Base-by-base conservation (phyloP, 2,329 filamentous ascomycete genomes). In the Leptographium lundbergii region DNA sequence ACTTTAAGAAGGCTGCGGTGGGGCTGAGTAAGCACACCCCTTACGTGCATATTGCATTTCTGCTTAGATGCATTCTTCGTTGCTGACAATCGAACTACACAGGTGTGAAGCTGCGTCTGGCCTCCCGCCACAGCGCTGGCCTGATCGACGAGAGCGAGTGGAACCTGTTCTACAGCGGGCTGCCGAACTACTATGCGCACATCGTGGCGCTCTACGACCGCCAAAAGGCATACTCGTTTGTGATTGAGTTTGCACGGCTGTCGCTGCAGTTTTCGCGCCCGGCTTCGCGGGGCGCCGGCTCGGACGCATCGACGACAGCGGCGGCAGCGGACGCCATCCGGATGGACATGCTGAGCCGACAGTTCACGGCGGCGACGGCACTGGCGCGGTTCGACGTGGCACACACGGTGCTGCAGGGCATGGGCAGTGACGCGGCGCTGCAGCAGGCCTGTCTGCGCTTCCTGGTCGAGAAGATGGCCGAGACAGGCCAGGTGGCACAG, bases 141-240 rank as follows among this genome's bases (percentile, higher is more conserved):
- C 80, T 96, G 17, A 78, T 97, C 25, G 85, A 88, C 58, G 83
- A 89, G 27, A 83, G 86, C 2, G 89, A 96, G 64, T 86, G 85
- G 77, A 81, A 79, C 39, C 71, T 82, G 6, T 71, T 87, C 27
- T 81, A 91, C 67, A 82, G 82, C 59, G 94, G 92, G 1, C 78
- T 91, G 48, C 81, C 89, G 6, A 85, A 82, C 63, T 99, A 96
- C 73, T 95, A 95, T 70, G 84, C 86, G 50, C 94, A 99, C 69
- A 81, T 97, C 56, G 81, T 91, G 14, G 79, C 83, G 24, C 78
- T 99, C 1, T 97, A 88, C 67, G 91, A 96, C 69, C 82, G 81
- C 65, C 81, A 83, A 51, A 87, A 86, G 65, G 84, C 86, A 0
- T 89, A 88, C 70, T 87, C 88, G 1, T 88, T 87, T 66, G 89